Percentiles rank a stretch among this genome's conserved stretches.
Conservation (phyloP, 129 eudicot species). For the Gnaphalium uliginosum region DNA sequence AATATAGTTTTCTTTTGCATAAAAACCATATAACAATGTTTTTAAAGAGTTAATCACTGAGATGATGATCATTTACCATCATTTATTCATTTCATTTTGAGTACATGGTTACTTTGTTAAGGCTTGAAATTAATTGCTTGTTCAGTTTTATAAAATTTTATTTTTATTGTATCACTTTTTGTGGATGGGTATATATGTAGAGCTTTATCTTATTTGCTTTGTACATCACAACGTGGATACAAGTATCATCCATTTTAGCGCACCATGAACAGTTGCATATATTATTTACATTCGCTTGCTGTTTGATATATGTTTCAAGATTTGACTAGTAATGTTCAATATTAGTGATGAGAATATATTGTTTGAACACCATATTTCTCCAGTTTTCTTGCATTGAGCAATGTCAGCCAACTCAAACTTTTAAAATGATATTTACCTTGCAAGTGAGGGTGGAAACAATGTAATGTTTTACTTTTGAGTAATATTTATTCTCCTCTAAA, state of each 20-base stretch:
- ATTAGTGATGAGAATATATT: not conserved
- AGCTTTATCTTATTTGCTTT: not conserved
- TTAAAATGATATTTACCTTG: not conserved
- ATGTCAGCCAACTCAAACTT: not conserved
- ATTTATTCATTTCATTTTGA: not conserved
- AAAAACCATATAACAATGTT: not conserved
- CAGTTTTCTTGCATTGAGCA: no score
- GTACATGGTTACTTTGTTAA: slow-evolving; percentile 6
- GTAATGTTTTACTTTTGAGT: no score
- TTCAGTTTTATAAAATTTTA: no score
- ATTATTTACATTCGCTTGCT: not conserved
- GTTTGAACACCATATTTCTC: no score
- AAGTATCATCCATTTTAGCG: not conserved
- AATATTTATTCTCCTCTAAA: no score
- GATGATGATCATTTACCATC: not conserved
- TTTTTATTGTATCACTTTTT: not conserved
- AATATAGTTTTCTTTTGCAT: not conserved
- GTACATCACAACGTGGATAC: not conserved
- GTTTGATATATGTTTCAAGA: not conserved
- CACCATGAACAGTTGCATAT: not conserved
- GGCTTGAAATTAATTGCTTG: not conserved
- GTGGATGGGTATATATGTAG: not conserved
- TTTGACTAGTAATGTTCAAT: not conserved
- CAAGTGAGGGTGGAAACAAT: not conserved
- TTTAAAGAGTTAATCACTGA: not conserved